Percentiles rank a stretch among this genome's conserved stretches.
phyloP scores from a whole-genome alignment of 768 basidiomycete genomes.

The Lentinula boryana region DNA sequence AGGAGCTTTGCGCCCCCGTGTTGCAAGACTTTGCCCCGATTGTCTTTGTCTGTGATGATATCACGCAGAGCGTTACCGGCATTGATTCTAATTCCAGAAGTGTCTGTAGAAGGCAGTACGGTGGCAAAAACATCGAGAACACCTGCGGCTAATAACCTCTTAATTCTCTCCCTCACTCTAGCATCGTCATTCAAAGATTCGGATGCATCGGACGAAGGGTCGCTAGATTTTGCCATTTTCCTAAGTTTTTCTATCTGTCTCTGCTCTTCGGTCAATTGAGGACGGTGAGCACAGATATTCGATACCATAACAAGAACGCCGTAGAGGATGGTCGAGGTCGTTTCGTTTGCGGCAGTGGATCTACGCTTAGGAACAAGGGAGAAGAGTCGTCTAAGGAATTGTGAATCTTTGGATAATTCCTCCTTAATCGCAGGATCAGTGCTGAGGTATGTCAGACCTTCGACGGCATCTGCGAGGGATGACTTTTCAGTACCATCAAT shows the following conservation, averaged over 20 bases:
- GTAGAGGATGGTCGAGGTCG: conserved; percentile 57
- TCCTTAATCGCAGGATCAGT: conserved; percentile 59
- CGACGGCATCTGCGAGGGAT: conserved; percentile 60
- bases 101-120: conserved; percentile 54
- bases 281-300: conserved; percentile 70
- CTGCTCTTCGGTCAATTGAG: conserved; percentile 73
- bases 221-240: conserved; percentile 54
- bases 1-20: conserved; percentile 73
- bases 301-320: conserved; percentile 71
- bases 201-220: conserved; percentile 23
- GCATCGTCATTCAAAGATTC: conserved; percentile 54
- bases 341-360: conserved; percentile 18
- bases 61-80: conserved; percentile 61
- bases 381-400: conserved; percentile 54
- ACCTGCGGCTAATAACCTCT: conserved; percentile 52
- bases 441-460: conserved; percentile 83
- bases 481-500: conserved; percentile 30
- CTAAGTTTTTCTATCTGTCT: conserved; percentile 75
- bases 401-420: conserved; percentile 42
- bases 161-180: conserved; percentile 57
- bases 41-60: conserved; percentile 71
- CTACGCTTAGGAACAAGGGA: conserved; percentile 50
- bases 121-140: conserved; percentile 56
- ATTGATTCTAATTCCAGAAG: conserved; percentile 50
- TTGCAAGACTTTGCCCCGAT: conserved; percentile 71